Base-by-base conservation (phyloP, 495 filamentous ascomycete species). In the Tuber microsphaerosporum region DNA sequence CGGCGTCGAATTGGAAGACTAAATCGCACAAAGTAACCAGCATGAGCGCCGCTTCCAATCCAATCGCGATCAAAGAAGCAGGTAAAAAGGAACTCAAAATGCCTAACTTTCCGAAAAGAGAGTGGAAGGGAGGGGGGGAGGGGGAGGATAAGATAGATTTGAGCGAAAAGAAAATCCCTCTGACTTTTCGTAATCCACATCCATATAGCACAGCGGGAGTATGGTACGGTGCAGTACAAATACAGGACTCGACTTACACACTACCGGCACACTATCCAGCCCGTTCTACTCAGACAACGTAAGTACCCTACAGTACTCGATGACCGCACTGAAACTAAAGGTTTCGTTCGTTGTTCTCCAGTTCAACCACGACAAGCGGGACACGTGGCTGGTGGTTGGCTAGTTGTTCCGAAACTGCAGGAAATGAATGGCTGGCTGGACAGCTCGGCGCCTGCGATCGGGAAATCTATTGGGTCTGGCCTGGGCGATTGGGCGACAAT, bases 361-460 rank as follows among this genome's bases (percentile, higher is more conserved):
- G 26, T 8, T 19, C 56, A 65, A 65, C 56, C 56, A 65, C 56
- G 56, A 65, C 56, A 34, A 65, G 26, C 14, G n/a, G 26, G 56
- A 65, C 56, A 65, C 56, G 56, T 65, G 56, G 56, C 56, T 34
- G 26, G 31, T 65, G 56, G 56, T 65, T 65, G 56, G 56, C 17
- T 65, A 65, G 56, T 65, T 65, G 56, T 31, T 65, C 56, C 26
- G 56, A 65, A 34, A 65, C 26, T 16, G 56, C 56, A 65, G 56
- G 56, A 65, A 34, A 34, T 65, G 26, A 34, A 65, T 65, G 56
- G 56, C 26, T 17, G 56, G 56, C 26, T 7, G 56, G 56, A 65
- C 31, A 17, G 56, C 14, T 4, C n/a, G 56, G 56, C 56, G 26
- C 26, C 26, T 17, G 56, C 56, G 26, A 65, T 65, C 56, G 56